Evolutionary conservation across 768 basidiomycete species (phyloP).

Genomic region (Plicaturopsis crispa): DNA sequence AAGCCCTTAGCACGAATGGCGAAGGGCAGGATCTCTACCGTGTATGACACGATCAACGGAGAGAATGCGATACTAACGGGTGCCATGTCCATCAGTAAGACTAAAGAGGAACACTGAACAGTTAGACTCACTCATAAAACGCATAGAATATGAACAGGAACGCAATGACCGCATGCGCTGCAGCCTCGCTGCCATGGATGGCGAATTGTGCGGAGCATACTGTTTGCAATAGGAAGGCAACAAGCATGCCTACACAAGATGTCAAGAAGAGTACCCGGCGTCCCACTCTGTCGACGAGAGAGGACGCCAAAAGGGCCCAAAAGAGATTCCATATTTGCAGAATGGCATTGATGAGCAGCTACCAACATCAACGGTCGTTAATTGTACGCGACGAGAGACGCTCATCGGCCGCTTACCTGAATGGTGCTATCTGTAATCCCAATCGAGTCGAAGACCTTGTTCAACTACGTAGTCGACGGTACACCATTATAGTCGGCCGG

Average conservation of each 20-base stretch:
- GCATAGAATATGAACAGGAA: slow-evolving; percentile 83
- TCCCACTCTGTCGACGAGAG: slow-evolving; percentile 58
- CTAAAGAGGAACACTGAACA: too few relatives aligned
- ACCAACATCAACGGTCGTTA: too few relatives aligned
- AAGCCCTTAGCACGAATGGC: slow-evolving; percentile 81
- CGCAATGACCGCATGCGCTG: slow-evolving; percentile 68
- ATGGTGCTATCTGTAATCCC: slow-evolving; percentile 54
- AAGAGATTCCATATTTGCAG: slow-evolving; percentile 76
- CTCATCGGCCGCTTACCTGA: slow-evolving; percentile 29
- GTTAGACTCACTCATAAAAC: slow-evolving; percentile 60
- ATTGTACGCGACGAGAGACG: too few relatives aligned
- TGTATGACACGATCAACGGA: slow-evolving; percentile 81
- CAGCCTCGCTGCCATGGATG: slow-evolving; percentile 27
- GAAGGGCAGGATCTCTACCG: slow-evolving; percentile 84
- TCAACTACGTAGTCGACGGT: too few relatives aligned
- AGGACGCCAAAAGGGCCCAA: slow-evolving; percentile 51
- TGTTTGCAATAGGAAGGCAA: slow-evolving; percentile 66
- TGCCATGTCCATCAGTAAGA: too few relatives aligned
- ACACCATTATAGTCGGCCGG: too few relatives aligned
- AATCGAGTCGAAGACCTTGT: slow-evolving; percentile 59
- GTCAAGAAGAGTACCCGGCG: slow-evolving; percentile 66
- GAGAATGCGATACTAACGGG: slow-evolving; percentile 65
- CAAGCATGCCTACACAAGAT: slow-evolving; percentile 48
- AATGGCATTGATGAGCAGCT: slow-evolving; percentile 82
- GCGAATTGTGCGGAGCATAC: slow-evolving; percentile 54